These are phyloP conservation scores for Biscogniauxia marginata DNA, from an alignment of 2,329 filamentous ascomycete species.

Conservation along the genomic window DNA sequence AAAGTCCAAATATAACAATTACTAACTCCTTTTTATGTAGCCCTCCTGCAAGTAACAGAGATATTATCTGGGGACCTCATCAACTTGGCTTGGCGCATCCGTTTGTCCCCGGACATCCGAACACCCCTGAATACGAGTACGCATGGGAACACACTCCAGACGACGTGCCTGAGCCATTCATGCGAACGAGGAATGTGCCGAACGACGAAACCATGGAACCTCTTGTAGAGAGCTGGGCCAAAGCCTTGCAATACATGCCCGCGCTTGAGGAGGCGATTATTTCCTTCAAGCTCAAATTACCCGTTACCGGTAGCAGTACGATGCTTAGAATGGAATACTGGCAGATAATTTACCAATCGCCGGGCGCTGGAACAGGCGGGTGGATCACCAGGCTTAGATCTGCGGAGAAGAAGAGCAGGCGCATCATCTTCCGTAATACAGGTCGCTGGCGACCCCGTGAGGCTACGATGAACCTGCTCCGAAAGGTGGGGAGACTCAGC, in stretches of 20 bases:
- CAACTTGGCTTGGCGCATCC: no score
- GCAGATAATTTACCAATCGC: not conserved
- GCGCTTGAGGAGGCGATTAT: not conserved
- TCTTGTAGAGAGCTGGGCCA: not conserved
- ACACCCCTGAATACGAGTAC: no score
- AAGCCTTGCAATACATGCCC: not conserved
- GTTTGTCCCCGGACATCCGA: no score
- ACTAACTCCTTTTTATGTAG: no score
- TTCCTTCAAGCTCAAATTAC: not conserved
- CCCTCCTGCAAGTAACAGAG: no score
- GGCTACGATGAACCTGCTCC: not conserved
- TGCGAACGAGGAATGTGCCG: not conserved
- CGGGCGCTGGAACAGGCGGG: not conserved
- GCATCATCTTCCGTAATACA: not conserved
- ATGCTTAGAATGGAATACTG: no score
- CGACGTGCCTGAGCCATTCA: not conserved
- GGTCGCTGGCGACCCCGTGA: not conserved
- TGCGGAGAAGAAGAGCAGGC: not conserved
- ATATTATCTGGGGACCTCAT: no score
- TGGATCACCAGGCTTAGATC: not conserved
- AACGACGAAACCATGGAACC: not conserved
- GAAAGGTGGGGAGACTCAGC: not conserved
- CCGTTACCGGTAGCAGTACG: not conserved
- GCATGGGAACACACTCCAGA: not conserved
- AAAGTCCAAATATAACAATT: no score